Evolutionary conservation across 2,329 filamentous ascomycete genomes (phyloP), one percentile per base, ranked within the genome.

Genomic region (Alternaria tenuissima): DNA sequence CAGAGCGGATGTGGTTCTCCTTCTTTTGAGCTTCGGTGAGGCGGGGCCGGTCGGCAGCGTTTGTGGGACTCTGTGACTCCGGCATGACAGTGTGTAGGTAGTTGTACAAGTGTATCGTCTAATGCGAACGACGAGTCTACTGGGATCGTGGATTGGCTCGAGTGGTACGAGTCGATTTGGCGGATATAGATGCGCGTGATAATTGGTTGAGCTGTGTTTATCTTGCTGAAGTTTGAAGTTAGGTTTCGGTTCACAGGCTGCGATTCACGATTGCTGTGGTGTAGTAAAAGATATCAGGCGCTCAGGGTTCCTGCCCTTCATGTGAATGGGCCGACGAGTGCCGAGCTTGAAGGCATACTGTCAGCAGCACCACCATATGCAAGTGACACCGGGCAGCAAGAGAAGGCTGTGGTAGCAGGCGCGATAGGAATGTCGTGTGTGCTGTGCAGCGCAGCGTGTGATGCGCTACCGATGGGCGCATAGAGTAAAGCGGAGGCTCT

Each of bases 11-110:
- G 78, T 91, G 89, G 73, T 92, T 91, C 71, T 86, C 86, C 76
- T 91, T 91, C 83, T 91, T 91, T 73, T 91, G 88, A 62, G 87
- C 83, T 67, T 91, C 88, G 47, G 88, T 88, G 62, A 92, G 81
- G 63, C 89, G 85, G 38, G 89, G 86, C 67, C 89, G 88, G 63
- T 88, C 86, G 63, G 69, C 65, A 4, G 71, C 65, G 43, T 69
- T 67, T 24, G 74, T 63, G 2, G 76, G 73, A 41, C 67, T 74
- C 57, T 74, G 70, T 4, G 71, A 72, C 48, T 63, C 62, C 14
- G 66, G 59, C 70, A 73, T 73, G 55, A 57, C 60, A 61, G 52
- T 24, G 54, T 32, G 52, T 34, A 36, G 16, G 49, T 16, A n/a
- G 41, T n/a, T 39, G 30, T 36, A 8, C 30, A 12, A 39, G 22